Evolutionary conservation across 148 eudicot genomes (phyloP), one percentile per base, ranked within the genome.

Genomic region (Hydrangea macrophylla): DNA sequence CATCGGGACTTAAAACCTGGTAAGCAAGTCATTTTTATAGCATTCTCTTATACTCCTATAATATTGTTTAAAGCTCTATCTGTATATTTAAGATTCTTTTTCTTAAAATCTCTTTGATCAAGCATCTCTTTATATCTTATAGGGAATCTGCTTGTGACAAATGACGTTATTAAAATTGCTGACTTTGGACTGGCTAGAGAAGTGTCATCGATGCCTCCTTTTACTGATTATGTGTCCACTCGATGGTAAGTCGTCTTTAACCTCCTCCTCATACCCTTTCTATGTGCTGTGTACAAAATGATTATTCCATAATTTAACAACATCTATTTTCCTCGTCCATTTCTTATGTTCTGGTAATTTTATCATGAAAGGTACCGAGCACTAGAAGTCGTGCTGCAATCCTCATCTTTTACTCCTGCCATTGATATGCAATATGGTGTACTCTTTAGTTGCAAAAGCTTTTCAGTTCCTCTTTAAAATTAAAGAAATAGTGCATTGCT

Each of bases 1-100:
- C 99, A 94, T 78, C 86, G 99, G 56, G 99, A 94, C 75, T 68
- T 94, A 30, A 94, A 94, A 76, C 99, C 97, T 75, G 98, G 98
- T 94, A 85, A 71, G 55, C 17, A 67, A 39, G 50, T 67, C 25
- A 31, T 11, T 42, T 63, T 56, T 28, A 39, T 37, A 32, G 37
- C 25, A 15, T 62, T 8, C 8, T 26, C 36, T 5, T 48, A 24
- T 18, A 22, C n/a, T n/a, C n/a, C 37, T 30, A n/a, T n/a, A n/a
- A n/a, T n/a, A n/a, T 18, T 58, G n/a, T n/a, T 7, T 17, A 32
- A 25, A 44, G 26, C 15, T 22, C 36, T 37, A 17, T 44, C 54
- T 58, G n/a, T 27, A 9, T 44, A 7, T n/a, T 23, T 27, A 28
- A 12, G 54, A 40, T 40, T 55, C 33, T 60, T 40, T 4, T n/a